Conservation (phyloP, 2,329 filamentous ascomycete species). For the Ilyonectria sp. region DNA sequence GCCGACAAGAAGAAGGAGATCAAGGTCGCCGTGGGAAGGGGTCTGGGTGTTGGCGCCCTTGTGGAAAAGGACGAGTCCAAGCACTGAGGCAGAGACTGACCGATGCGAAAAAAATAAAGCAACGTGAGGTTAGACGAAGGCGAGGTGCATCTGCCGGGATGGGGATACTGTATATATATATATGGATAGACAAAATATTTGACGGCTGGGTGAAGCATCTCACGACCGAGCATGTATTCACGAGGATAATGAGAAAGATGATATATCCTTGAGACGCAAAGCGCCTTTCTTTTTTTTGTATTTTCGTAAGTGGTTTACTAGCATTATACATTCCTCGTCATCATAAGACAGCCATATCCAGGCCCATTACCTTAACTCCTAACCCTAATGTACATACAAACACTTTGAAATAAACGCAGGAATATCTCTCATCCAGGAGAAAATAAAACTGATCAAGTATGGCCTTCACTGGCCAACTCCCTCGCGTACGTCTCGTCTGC, state of each 20-base stretch:
- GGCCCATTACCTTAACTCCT: slow-evolving; percentile 11
- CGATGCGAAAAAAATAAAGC: slow-evolving; percentile 10
- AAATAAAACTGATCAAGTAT: not conserved
- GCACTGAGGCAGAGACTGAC: slow-evolving; percentile 35
- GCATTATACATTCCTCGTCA: slow-evolving; percentile 11
- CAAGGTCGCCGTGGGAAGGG: slow-evolving; percentile 88
- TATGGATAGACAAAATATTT: slow-evolving; percentile 46
- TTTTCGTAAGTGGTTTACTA: not conserved
- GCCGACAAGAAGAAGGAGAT: slow-evolving; percentile 66
- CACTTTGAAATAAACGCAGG: not conserved
- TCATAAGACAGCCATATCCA: not conserved
- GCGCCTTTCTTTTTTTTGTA: slow-evolving; percentile 1
- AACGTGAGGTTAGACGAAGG: not conserved
- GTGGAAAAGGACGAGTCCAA: slow-evolving; percentile 78
- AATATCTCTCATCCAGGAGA: not conserved
- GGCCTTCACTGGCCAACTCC: slow-evolving; percentile 52
- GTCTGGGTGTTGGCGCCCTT: slow-evolving; percentile 83
- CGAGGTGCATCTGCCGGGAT: not conserved
- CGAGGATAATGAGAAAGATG: slow-evolving; percentile 26
- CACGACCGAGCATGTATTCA: slow-evolving; percentile 30
- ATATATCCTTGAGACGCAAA: slow-evolving; percentile 7
- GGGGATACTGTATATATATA: slow-evolving; percentile 40
- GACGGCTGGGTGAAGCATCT: slow-evolving; percentile 31
- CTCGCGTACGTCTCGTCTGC: slow-evolving; percentile 65
- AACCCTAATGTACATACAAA: not conserved